phyloP scores from a whole-genome alignment of 345 rosid genomes.

The Arabis hirsuta region DNA sequence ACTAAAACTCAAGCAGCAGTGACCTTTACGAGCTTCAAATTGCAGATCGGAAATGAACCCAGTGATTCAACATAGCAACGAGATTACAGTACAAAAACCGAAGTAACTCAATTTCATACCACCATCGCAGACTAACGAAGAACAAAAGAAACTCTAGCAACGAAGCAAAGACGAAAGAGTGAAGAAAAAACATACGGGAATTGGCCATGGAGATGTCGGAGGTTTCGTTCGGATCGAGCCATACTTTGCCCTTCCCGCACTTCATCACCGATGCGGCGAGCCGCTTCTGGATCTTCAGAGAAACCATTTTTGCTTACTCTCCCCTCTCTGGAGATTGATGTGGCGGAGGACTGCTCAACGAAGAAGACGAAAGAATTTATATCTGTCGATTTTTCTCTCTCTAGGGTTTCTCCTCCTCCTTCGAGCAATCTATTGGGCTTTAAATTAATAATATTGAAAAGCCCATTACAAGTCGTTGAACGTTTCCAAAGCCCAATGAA shows the following conservation, averaged over 20 bases:
- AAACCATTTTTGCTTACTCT: conserved; percentile 39
- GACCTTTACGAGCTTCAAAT: not conserved
- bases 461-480: conserved; percentile 21
- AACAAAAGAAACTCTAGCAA: not conserved
- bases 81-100: not conserved
- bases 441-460: accelerated
- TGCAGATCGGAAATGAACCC: conserved; percentile 11
- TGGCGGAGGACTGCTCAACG: conserved; percentile 35
- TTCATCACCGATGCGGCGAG: conserved; percentile 48
- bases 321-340: conserved; percentile 26
- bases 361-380: conserved; percentile 13
- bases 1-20: not conserved
- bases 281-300: conserved; percentile 48
- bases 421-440: conserved; percentile 22
- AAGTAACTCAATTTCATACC: not conserved
- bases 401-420: conserved; percentile 42
- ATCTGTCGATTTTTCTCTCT: not conserved
- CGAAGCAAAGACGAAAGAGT: not conserved
- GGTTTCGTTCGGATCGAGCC: conserved; percentile 49
- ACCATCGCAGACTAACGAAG: not conserved
- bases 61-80: not conserved
- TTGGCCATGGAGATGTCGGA: conserved; percentile 49
- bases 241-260: conserved; percentile 49
- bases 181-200: conserved; percentile 35
- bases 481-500: no score